Evolutionary conservation across 2,329 filamentous ascomycete genomes (phyloP).

Genomic region (Atkinsonella texensis): DNA sequence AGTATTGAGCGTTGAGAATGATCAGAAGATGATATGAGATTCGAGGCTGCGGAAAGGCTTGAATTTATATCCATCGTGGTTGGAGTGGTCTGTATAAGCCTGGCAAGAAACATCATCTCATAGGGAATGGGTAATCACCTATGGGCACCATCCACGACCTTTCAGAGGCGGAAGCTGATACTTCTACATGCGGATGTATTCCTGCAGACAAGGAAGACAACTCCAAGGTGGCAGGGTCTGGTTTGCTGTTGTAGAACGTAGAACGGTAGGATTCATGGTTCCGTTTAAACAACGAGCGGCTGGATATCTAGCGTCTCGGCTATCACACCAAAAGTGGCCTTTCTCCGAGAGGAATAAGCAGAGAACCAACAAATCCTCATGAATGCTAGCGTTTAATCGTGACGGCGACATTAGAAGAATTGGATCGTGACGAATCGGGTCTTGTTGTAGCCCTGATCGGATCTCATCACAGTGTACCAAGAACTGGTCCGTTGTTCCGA

Average conservation of each 20-base stretch:
- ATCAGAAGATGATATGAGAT: background rate
- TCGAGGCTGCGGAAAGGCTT: background rate
- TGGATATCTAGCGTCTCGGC: background rate
- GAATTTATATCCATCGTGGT: conserved; percentile 7
- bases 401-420: background rate
- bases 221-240: background rate
- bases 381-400: background rate
- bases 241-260: background rate
- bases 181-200: background rate
- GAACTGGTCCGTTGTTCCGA: background rate
- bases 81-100: background rate
- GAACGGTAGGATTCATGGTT: background rate
- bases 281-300: background rate
- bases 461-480: background rate
- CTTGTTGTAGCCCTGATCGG: background rate
- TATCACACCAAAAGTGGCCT: background rate
- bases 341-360: background rate
- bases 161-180: conserved; percentile 9
- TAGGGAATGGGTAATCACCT: background rate
- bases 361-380: background rate
- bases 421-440: background rate
- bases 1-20: conserved; percentile 1
- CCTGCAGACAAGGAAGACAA: background rate
- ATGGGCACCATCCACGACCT: conserved; percentile 5
- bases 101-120: background rate